phyloP scores from a whole-genome alignment of 768 basidiomycete genomes.

The Auriscalpium vulgare region DNA sequence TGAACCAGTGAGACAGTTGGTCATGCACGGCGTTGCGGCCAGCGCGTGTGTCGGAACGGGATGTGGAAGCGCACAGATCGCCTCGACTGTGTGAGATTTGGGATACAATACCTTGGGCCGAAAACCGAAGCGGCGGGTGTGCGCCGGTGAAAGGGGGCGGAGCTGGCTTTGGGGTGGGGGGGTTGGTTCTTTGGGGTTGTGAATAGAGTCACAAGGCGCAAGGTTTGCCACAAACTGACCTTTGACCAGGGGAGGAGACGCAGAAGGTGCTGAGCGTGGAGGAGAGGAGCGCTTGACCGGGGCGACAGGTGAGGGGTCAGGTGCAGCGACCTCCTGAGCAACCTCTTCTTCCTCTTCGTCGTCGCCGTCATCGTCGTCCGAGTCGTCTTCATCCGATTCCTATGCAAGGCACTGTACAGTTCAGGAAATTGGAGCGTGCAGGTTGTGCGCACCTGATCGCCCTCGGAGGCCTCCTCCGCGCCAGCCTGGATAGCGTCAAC shows the following conservation, averaged over 20 bases:
- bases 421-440: not conserved
- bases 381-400: constrained; percentile 19
- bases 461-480: constrained; percentile 58
- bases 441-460: constrained; percentile 50
- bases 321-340: constrained; percentile 30
- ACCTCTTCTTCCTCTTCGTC: constrained; percentile 44
- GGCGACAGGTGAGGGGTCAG: constrained; percentile 20
- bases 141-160: constrained; percentile 41
- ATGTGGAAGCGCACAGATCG: constrained; percentile 85
- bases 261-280: not conserved
- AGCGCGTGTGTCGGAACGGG: constrained; percentile 85
- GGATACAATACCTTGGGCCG: constrained; percentile 28
- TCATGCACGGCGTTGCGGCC: constrained; percentile 78
- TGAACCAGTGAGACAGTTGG: constrained; percentile 83
- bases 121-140: constrained; percentile 41
- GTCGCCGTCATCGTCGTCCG: constrained; percentile 28
- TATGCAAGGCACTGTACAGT: not conserved
- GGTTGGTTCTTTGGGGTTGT: constrained; percentile 20
- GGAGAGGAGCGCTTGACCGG: constrained; percentile 22
- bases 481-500: constrained; percentile 46
- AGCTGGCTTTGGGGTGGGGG: constrained; percentile 33
- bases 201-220: not conserved
- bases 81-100: constrained; percentile 80
- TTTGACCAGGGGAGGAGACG: constrained; percentile 14
- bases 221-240: not conserved